These are phyloP conservation scores for Gossypium herbaceum DNA, from an alignment of 345 rosid genomes.

Conservation along the genomic window DNA sequence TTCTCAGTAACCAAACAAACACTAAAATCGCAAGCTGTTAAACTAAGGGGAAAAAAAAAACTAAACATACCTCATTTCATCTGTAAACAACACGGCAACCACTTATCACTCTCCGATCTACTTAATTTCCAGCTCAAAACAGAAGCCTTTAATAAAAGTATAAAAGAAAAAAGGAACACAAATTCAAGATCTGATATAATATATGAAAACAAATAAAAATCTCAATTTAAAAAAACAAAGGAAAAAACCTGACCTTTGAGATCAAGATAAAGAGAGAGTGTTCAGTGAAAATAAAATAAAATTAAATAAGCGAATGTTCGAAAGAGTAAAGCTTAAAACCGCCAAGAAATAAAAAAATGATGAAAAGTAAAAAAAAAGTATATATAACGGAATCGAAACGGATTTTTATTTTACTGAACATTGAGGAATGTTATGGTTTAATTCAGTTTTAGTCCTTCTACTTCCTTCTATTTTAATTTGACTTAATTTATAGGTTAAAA, in stretches of 20 bases:
- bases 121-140: slow-evolving; percentile 2
- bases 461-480: neutral
- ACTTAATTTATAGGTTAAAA: neutral
- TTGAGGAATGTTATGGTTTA: neutral
- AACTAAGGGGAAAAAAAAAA: neutral
- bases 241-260: slow-evolving; percentile 16
- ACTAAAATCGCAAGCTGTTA: neutral
- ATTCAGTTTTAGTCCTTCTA: neutral
- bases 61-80: slow-evolving; percentile 32
- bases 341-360: slow-evolving; percentile 21
- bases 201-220: neutral
- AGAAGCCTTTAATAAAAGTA: neutral
- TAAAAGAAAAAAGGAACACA: neutral
- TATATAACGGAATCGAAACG: slow-evolving; percentile 34
- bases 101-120: slow-evolving; percentile 18
- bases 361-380: too few species aligned
- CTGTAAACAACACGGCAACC: slow-evolving; percentile 15
- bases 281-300: neutral
- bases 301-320: slow-evolving; percentile 34
- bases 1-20: slow-evolving; percentile 34
- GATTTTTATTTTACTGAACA: neutral
- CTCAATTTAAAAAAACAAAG: neutral
- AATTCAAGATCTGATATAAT: slow-evolving; percentile 14
- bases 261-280: slow-evolving; percentile 6
- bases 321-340: slow-evolving; percentile 29